A percentile compares a stretch with the other conserved stretches of the same genome.
These are phyloP conservation scores for Buddleja alternifolia DNA, from an alignment of 257 asterid genomes.

Conservation along the genomic window DNA sequence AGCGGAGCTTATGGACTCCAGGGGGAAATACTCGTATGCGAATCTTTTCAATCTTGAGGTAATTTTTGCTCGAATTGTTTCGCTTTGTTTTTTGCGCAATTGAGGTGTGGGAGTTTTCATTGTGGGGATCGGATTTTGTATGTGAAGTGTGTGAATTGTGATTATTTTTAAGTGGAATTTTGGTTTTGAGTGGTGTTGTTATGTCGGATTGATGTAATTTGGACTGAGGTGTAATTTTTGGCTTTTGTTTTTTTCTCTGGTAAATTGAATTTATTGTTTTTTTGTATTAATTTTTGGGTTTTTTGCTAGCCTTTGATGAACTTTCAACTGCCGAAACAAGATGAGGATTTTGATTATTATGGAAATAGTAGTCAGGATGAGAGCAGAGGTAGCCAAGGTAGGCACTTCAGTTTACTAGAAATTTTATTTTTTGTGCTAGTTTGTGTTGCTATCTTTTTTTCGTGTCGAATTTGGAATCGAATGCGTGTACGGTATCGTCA, in stretches of 20 bases:
- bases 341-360: conserved; percentile 82
- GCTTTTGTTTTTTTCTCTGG: conserved; percentile 13
- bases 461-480: conserved; percentile 21
- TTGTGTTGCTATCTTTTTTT: neutral
- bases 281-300: conserved; percentile 38
- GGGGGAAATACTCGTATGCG: conserved; percentile 56
- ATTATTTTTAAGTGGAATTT: conserved; percentile 11
- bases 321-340: conserved; percentile 92
- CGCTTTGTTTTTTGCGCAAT: conserved; percentile 19
- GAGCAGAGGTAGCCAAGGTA: conserved; percentile 94
- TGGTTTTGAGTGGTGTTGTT: conserved; percentile 20
- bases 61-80: conserved; percentile 25
- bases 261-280: conserved; percentile 29
- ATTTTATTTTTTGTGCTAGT: conserved; percentile 1
- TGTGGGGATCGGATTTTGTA: conserved; percentile 29
- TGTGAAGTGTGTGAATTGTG: conserved; percentile 24
- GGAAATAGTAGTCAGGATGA: conserved; percentile 98
- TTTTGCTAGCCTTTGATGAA: conserved; percentile 80
- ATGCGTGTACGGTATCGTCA: neutral
- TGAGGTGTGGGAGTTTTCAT: conserved; percentile 27
- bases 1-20: conserved; percentile 74
- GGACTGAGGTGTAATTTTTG: conserved; percentile 17
- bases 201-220: conserved; percentile 25
- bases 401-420: conserved; percentile 40
- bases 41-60: conserved; percentile 99